Evolutionary conservation across 164 flowering plant species (phyloP), one percentile per base, ranked within the genome.

Genomic region (Brasenia schreberi): DNA sequence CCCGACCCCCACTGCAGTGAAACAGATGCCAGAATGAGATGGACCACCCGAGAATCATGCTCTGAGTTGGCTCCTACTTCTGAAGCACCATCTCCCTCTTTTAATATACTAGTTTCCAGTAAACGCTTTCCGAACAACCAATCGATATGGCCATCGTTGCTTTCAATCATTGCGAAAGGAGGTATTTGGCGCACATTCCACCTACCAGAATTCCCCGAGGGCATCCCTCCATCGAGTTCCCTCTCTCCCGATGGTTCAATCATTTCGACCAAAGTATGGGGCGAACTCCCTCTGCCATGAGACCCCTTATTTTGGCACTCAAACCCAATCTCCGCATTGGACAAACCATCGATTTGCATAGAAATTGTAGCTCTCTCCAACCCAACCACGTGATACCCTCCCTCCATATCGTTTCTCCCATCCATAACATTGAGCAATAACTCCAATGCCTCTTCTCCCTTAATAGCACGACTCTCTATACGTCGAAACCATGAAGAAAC

Each of bases 351-450:
- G 17, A 61, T 49, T 9, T 49, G 27, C 23, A 61, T 27, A 19
- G 72, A 69, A 75, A 64, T 69, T 74, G 73, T 65, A 76, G 65
- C 64, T 59, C 71, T 77, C 27, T 64, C 71, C 14, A 66, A 59
- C 7, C 64, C 70, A 64, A 19, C 63, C 59, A 5, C 45, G 10
- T 9, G 43, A 9, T 16, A 19, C 10, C 56, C 61, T 17, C 49
- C 67, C 11, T 5, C 17, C 5, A 5, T 27, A 58, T 45, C 68
- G 33, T 49, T 42, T 18, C 65, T 44, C 17, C 53, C 63, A 42
- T 6, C 19, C 39, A 33, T 11, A 18, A 53, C 5, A 23, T 52
- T 43, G 39, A 61, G 4, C 10, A 49, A 49, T 14, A 14, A 9
- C 56, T 7, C 14, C 56, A 9, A 9, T 49, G 56, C 56, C 10